These are phyloP conservation scores for Annona squamosa DNA, from an alignment of 164 flowering plant genomes.

Conservation along the genomic window DNA sequence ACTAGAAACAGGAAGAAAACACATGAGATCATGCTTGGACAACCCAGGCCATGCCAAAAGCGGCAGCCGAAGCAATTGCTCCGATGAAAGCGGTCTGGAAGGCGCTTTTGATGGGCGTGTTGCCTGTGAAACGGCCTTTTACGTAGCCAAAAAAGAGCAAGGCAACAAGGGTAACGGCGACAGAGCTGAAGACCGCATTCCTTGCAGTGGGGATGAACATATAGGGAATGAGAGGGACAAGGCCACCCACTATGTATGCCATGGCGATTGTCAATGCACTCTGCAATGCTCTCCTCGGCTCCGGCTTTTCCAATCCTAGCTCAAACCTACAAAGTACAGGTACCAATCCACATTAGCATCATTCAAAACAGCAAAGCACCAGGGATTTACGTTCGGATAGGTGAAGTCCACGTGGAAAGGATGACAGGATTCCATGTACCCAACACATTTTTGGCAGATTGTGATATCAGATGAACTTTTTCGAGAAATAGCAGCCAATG, in stretches of 20 bases:
- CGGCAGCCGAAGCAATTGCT: slow-evolving; percentile 86
- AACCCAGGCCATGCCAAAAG: slow-evolving; percentile 73
- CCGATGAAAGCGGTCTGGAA: slow-evolving; percentile 73
- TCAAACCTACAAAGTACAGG: slow-evolving; percentile 56
- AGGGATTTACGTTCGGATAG: too few species aligned
- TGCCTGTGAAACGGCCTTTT: slow-evolving; percentile 75
- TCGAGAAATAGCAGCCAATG: too few species aligned
- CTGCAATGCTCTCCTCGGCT: slow-evolving; percentile 76
- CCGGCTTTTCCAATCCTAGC: slow-evolving; percentile 92
- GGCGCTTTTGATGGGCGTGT: slow-evolving; percentile 58
- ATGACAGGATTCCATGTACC: too few species aligned
- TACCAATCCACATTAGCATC: too few species aligned
- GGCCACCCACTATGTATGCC: slow-evolving; percentile 75
- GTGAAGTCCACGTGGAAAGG: too few species aligned
- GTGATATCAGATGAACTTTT: too few species aligned
- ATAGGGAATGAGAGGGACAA: slow-evolving; percentile 78
- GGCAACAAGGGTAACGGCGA: slow-evolving; percentile 58
- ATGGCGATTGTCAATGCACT: slow-evolving; percentile 85
- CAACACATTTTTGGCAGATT: too few species aligned
- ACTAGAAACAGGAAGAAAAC: neutral
- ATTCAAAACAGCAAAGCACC: too few species aligned
- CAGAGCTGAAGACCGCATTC: slow-evolving; percentile 61
- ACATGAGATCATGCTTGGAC: slow-evolving; percentile 19
- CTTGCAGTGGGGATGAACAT: slow-evolving; percentile 59
- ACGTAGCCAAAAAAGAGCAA: slow-evolving; percentile 72